Evolutionary conservation across 1,284 basidiomycete species (phyloP).

Genomic region (Waitea zeae): DNA sequence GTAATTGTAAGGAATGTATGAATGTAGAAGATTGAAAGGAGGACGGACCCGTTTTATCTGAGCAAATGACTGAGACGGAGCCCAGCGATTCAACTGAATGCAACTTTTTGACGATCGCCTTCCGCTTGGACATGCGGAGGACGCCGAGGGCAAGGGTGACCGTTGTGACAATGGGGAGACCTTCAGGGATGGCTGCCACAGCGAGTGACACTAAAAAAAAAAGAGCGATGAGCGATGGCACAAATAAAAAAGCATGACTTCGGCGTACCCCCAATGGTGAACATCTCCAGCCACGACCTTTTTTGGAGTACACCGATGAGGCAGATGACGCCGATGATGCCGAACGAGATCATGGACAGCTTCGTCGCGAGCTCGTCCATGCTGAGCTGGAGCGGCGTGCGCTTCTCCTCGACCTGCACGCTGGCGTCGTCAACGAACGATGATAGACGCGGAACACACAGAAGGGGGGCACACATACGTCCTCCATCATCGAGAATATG

Average conservation of each 20-base stretch:
- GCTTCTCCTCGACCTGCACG: slow-evolving; percentile 70
- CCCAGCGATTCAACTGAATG: slow-evolving; percentile 92
- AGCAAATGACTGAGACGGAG: slow-evolving; percentile 90
- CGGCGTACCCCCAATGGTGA: slow-evolving; percentile 80
- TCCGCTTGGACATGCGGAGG: slow-evolving; percentile 82
- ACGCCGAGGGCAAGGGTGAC: slow-evolving; percentile 94
- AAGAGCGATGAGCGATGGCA: slow-evolving; percentile 1
- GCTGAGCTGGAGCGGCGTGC: slow-evolving; percentile 83
- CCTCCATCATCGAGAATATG: slow-evolving; percentile 97
- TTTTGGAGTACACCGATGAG: slow-evolving; percentile 79
- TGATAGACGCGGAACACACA: no score
- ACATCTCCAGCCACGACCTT: slow-evolving; percentile 95
- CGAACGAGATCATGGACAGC: slow-evolving; percentile 81
- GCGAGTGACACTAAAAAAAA: slow-evolving; percentile 70
- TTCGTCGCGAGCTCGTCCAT: slow-evolving; percentile 97
- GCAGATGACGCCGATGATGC: slow-evolving; percentile 85
- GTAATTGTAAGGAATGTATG: background rate
- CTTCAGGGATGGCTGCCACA: slow-evolving; percentile 95
- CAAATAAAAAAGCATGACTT: slow-evolving; percentile 10
- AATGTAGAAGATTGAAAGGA: slow-evolving; percentile 1
- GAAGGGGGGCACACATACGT: slow-evolving; percentile 31
- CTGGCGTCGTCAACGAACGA: slow-evolving; percentile 1
- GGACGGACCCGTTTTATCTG: slow-evolving; percentile 78
- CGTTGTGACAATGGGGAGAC: slow-evolving; percentile 92
- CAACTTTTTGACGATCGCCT: slow-evolving; percentile 93